A percentile compares a stretch with the other conserved stretches of the same genome.
Conservation (phyloP, 768 basidiomycete genomes). For the Chiua virens region DNA sequence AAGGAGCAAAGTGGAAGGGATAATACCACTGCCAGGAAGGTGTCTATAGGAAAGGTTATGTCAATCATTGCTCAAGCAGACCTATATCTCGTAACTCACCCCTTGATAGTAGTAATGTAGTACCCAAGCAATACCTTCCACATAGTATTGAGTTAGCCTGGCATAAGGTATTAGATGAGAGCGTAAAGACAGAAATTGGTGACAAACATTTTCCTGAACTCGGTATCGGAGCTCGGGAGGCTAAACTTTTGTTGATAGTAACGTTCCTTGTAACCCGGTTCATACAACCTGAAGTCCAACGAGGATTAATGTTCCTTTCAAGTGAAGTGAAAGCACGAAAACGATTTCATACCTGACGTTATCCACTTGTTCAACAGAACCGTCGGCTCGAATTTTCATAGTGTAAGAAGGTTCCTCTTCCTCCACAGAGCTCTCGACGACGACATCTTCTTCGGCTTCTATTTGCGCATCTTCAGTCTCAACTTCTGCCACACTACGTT, state of each 20-base stretch:
- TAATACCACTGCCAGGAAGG: conserved; percentile 99
- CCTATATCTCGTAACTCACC: conserved; percentile 44
- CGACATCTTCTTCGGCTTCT: conserved; percentile 25
- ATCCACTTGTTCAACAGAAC: conserved; percentile 93
- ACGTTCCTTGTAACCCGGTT: conserved; percentile 92
- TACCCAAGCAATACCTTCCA: conserved; percentile 96
- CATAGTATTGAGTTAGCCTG: conserved; percentile 80
- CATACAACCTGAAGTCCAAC: conserved; percentile 70
- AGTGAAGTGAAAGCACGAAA: background rate
- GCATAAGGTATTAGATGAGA: conserved; percentile 3
- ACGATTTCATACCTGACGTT: conserved; percentile 72
- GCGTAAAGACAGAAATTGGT: background rate
- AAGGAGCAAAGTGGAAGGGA: conserved; percentile 97
- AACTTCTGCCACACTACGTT: conserved; percentile 47
- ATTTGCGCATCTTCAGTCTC: conserved; percentile 41
- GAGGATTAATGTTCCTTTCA: conserved; percentile 1
- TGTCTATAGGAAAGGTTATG: conserved; percentile 46
- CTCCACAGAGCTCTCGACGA: conserved; percentile 42
- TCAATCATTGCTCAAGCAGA: conserved; percentile 8
- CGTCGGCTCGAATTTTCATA: conserved; percentile 84
- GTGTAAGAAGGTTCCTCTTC: conserved; percentile 52
- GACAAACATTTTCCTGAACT: conserved; percentile 72
- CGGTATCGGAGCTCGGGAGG: conserved; percentile 62
- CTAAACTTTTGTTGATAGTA: conserved; percentile 96
- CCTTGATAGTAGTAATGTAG: conserved; percentile 98